Conservation (phyloP, 1,139 yeast genomes). For the Blastobotrys apis region DNA sequence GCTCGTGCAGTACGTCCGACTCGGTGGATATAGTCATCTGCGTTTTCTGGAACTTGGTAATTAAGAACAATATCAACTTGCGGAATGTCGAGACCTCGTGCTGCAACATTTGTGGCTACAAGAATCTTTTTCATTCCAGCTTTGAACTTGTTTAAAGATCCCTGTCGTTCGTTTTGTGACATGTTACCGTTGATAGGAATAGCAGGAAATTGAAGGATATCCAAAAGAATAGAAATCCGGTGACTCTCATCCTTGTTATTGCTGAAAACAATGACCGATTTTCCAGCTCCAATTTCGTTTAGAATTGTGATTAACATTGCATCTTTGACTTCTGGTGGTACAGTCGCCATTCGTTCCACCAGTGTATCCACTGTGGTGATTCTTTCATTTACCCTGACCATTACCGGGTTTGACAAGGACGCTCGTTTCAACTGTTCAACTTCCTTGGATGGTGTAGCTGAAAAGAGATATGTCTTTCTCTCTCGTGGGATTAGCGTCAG, state of each 20-base stretch:
- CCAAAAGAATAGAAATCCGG: slow-evolving; percentile 75
- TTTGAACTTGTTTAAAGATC: slow-evolving; percentile 88
- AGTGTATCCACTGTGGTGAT: slow-evolving; percentile 92
- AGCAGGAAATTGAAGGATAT: slow-evolving; percentile 80
- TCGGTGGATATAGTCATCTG: slow-evolving; percentile 96
- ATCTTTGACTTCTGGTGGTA: slow-evolving; percentile 89
- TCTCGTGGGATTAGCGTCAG: slow-evolving; percentile 79
- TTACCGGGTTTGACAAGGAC: slow-evolving; percentile 80
- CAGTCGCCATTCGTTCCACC: slow-evolving; percentile 83
- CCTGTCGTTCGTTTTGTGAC: slow-evolving; percentile 86
- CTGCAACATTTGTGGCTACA: slow-evolving; percentile 97
- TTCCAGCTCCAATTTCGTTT: slow-evolving; percentile 73
- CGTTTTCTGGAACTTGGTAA: slow-evolving; percentile 94
- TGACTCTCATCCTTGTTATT: slow-evolving; percentile 96
- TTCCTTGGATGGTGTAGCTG: slow-evolving; percentile 95
- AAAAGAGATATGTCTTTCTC: slow-evolving; percentile 81
- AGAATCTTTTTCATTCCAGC: slow-evolving; percentile 76
- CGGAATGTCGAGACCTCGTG: slow-evolving; percentile 96
- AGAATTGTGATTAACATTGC: slow-evolving; percentile 77
- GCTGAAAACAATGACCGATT: slow-evolving; percentile 83
- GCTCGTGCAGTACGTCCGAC: slow-evolving; percentile 99
- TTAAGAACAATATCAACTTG: slow-evolving; percentile 88
- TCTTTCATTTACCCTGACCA: slow-evolving; percentile 83
- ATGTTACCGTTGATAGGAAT: slow-evolving; percentile 94
- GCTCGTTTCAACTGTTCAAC: slow-evolving; percentile 95